Evolutionary conservation across 2,329 filamentous ascomycete species (phyloP), one percentile per base, ranked within the genome.

Genomic region (Purpureocillium lavendulum): DNA sequence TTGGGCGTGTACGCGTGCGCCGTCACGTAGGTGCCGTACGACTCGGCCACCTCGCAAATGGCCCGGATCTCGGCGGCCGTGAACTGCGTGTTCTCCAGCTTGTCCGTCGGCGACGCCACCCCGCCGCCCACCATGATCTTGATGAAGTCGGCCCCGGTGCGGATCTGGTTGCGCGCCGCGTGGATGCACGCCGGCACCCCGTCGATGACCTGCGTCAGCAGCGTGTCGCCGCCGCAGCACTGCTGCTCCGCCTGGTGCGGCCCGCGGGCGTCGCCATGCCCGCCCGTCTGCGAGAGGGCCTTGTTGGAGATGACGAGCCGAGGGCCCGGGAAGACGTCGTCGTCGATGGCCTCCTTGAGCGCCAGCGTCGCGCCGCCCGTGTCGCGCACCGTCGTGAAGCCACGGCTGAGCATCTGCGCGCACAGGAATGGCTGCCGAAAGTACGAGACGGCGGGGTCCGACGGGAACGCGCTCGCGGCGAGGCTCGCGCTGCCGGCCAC

Each of bases 121-220:
- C 77, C 76, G 2, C 77, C 75, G 5, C 66, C 66, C 1, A 62
- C 63, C 73, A 79, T 79, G 45, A 81, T 74, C 54, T 80, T 80
- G 54, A 81, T 67, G 47, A 80, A 79, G 49, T 80, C 72, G 1
- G 73, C 70, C 2, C 76, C 76, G 8, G 57, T 62, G 3, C 75
- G 62, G 0, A 81, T 52, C 50, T 79, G 69, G 38, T 77, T 73
- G 3, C 76, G 62, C 0, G 69, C 65, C 7, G 60, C 67, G 15
- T 64, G 64, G 32, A 75, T 59, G 45, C 75, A 79, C 33, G 72
- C 69, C 0, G 71, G 61, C 1, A 76, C 72, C 2, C 75, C 72
- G 49, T 79, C 71, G 33, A 43, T 33, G 7, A 48, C 17, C 12
- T 18, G 21, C 1, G 40, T 38, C n/a, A 48, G 36, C 13, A 30